Base-by-base conservation (phyloP, 2,329 filamentous ascomycete species). In the Colletotrichum graminicola region DNA sequence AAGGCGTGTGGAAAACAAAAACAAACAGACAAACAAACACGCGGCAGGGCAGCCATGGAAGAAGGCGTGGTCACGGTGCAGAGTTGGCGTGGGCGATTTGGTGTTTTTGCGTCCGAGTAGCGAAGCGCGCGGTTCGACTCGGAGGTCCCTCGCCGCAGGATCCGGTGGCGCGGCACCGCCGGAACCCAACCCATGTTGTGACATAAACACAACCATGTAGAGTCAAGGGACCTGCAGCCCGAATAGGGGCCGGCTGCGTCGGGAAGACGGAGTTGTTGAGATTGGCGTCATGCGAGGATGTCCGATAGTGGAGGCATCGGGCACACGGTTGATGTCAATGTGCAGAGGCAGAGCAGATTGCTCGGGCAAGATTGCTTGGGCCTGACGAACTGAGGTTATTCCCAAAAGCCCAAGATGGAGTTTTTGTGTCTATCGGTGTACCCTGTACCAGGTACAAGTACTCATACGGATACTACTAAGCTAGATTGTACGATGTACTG, bases 81-180 rank as follows among this genome's bases (percentile, higher is more conserved):
- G 11, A n/a, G 16, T 23, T 34, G 29, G 39, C 23, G 23, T 41
- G 18, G 32, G 32, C 29, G 4, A 29, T 29, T 29, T 29, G 29
- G 29, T 29, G 29, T 29, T 29, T 29, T 29, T 29, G 29, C 29
- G 29, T 29, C 5, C 6, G 18, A 8, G 21, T 12, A n/a, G 34
- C 56, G 8, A 62, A 51, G 56, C 41, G 18, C 29, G 23, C 34
- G 14, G 18, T 26, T 41, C 21, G 62, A 41, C 12, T 41, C 36
- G 32, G 41, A 21, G 21, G 43, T 1, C n/a, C n/a, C n/a, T n/a
- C n/a, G n/a, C 51, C 56, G 43, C 34, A 71, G 64, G 67, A 71
- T 63, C 52, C 45, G 36, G 43, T 57, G 43, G 54, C 60, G 66
- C 43, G n/a, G 52, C 66, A 21, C 51, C 5, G 16, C 16, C 43